Conservation (phyloP, 768 basidiomycete species). For the Russula sp. region DNA sequence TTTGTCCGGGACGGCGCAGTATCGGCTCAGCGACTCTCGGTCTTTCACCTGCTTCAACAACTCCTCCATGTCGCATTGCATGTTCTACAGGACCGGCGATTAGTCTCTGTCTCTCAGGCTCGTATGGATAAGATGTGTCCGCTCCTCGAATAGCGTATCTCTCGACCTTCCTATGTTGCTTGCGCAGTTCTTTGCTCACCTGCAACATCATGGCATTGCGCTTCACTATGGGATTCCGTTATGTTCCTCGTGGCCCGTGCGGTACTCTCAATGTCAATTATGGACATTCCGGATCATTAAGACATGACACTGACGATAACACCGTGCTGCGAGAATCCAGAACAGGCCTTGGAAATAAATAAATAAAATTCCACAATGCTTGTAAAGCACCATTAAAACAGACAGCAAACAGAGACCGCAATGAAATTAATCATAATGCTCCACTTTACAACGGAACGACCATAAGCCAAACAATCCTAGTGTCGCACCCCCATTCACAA, state of each 20-base stretch:
- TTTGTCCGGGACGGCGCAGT: slow-evolving; percentile 97
- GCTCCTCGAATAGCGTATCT: slow-evolving; percentile 51
- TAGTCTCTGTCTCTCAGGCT: background rate
- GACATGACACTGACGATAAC: slow-evolving; percentile 19
- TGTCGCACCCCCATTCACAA: slow-evolving; percentile 19
- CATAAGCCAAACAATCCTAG: background rate
- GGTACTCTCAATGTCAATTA: slow-evolving; percentile 93
- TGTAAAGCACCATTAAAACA: slow-evolving; percentile 21
- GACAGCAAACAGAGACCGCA: background rate
- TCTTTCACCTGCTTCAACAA: slow-evolving; percentile 95
- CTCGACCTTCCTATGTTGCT: slow-evolving; percentile 99
- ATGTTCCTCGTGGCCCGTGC: slow-evolving; percentile 93
- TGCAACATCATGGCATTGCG: slow-evolving; percentile 93
- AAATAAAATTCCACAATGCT: slow-evolving; percentile 22
- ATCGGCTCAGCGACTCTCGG: slow-evolving; percentile 87
- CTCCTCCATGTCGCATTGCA: slow-evolving; percentile 98
- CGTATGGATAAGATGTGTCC: background rate
- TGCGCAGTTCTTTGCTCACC: slow-evolving; percentile 94
- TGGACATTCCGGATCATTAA: background rate
- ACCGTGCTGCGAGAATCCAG: slow-evolving; percentile 26
- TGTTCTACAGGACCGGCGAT: slow-evolving; percentile 50
- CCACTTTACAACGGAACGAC: slow-evolving; percentile 2
- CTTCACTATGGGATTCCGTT: slow-evolving; percentile 97
- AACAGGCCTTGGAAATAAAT: slow-evolving; percentile 24
- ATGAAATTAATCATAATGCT: slow-evolving; percentile 20